Base-by-base conservation (phyloP, 169 alveolate species). In the Babesia ovata region DNA sequence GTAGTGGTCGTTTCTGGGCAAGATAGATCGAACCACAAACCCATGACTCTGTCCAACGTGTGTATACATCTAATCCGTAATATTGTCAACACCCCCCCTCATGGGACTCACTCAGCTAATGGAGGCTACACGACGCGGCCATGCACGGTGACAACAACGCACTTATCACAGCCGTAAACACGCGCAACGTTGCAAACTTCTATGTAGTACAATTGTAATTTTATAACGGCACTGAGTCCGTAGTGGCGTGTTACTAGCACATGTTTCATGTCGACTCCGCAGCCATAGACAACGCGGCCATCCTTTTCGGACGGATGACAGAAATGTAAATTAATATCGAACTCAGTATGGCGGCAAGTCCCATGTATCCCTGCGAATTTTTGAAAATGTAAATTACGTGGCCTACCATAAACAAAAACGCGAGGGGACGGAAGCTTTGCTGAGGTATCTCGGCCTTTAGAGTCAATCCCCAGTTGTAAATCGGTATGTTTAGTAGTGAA, bases 61-160 rank as follows among this genome's bases (percentile, higher is more conserved):
- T 33, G 39, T 33, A 2, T 33, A 33, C n/a, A 6, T 6, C 39
- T 4, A 33, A 33, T 33, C 10, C 39, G 2, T 6, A 4, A 33
- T 2, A 2, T 33, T 33, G 10, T 4, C 39, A 33, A 33, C 39
- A 33, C 39, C 39, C 39, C 6, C 39, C 39, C 73, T 74, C 66
- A 49, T 50, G 56, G 89, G 89, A 44, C 63, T 82, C 26, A 82
- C 89, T 22, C 86, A 46, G 52, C 46, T 86, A 82, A 63, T 54
- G 73, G 46, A 82, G 63, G 56, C 82, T 79, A 39, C 72, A 66
- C 49, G 71, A 72, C 71, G 76, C 71, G 21, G 62, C 71, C 19
- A 16, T 76, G 54, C 79, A 70, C 65, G 78, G 70, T 0, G 56
- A 77, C 39, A 77, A 58, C 61, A 77, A 77, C 63, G 46, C 73